Evolutionary conservation across 306 rosid species (phyloP), one percentile per base, ranked within the genome.

Genomic region (Datisca glomerata): DNA sequence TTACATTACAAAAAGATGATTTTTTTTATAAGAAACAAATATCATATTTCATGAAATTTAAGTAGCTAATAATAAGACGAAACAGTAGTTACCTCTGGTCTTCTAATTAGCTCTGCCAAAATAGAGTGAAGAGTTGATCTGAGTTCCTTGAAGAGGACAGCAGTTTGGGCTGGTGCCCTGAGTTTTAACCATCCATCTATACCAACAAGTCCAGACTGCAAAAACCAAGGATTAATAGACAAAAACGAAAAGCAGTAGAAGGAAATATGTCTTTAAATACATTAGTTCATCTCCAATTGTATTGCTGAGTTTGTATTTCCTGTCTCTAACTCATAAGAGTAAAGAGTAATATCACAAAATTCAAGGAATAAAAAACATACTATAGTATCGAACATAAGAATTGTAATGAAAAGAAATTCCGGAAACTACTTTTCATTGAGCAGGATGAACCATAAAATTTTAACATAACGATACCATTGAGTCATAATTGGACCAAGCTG

Each of bases 101-200:
- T 83, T 65, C 83, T 65, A 20, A 74, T 87, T 53, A 83, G 68
- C 56, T 79, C 80, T 70, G 76, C 74, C 66, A 87, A 68, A 69
- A 79, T 64, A 47, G 93, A 76, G 65, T 87, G 78, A 34, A 87
- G 89, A 41, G 89, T 73, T 53, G 44, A 48, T 18, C 97, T 75
- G 16, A 87, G 83, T 70, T 87, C 89, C 73, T 79, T 87, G 70
- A 87, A 83, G 61, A 87, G 64, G 51, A 87, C 97, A 35, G 97
- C 97, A 45, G 73, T 77, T 64, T 87, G 97, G 49, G 97, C 97
- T 40, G 97, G 93, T 21, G 97, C 97, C 12, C 42, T 83, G 73
- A 87, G 51, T 71, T 83, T 79, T 61, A 87, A 68, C 97, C 97
- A 87, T 63, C 97, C 97, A 59, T 87, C 97, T 19, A 87, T 73